phyloP scores from a whole-genome alignment of 2,329 filamentous ascomycete genomes.

The Pseudocercospora fuligena region DNA sequence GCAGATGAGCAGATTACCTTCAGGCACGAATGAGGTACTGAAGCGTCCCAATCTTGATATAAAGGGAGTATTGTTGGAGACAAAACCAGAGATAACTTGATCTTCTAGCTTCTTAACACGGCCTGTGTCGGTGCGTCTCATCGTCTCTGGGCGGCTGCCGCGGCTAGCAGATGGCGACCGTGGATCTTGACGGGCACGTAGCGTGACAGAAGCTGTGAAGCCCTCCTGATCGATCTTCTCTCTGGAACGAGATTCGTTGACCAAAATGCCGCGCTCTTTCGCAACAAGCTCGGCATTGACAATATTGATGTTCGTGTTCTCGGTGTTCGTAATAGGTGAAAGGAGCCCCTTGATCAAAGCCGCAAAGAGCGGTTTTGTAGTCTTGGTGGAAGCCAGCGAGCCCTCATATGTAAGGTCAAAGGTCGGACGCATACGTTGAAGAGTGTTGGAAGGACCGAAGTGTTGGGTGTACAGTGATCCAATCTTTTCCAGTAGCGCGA shows the following conservation, averaged over 20 bases:
- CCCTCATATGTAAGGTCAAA: slow-evolving; percentile 82
- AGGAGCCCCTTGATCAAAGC: slow-evolving; percentile 79
- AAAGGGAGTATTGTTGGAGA: slow-evolving; percentile 66
- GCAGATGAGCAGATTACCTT: slow-evolving; percentile 76
- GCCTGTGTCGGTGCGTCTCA: slow-evolving; percentile 19
- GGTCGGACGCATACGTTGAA: slow-evolving; percentile 60
- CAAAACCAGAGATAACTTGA: slow-evolving; percentile 68
- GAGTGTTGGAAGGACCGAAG: slow-evolving; percentile 53
- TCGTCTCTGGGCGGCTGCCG: not conserved
- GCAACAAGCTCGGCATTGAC: slow-evolving; percentile 79
- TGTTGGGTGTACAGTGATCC: slow-evolving; percentile 80
- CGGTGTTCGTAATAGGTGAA: slow-evolving; percentile 68
- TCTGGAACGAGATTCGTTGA: slow-evolving; percentile 73
- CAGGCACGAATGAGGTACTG: slow-evolving; percentile 72
- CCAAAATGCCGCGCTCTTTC: slow-evolving; percentile 75
- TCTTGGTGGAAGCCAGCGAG: slow-evolving; percentile 70
- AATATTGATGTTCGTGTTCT: slow-evolving; percentile 75
- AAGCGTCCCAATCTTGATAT: slow-evolving; percentile 77
- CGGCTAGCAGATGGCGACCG: slow-evolving; percentile 39
- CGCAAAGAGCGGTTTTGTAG: slow-evolving; percentile 78
- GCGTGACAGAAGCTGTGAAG: slow-evolving; percentile 73
- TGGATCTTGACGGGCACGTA: slow-evolving; percentile 57
- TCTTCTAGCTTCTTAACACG: slow-evolving; percentile 45
- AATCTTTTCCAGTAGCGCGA: slow-evolving; percentile 77
- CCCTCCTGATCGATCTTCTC: slow-evolving; percentile 64